Base-by-base conservation (phyloP, 371 early-diverging fungal genomes). In the Thermomucor indicae-seudaticae region DNA sequence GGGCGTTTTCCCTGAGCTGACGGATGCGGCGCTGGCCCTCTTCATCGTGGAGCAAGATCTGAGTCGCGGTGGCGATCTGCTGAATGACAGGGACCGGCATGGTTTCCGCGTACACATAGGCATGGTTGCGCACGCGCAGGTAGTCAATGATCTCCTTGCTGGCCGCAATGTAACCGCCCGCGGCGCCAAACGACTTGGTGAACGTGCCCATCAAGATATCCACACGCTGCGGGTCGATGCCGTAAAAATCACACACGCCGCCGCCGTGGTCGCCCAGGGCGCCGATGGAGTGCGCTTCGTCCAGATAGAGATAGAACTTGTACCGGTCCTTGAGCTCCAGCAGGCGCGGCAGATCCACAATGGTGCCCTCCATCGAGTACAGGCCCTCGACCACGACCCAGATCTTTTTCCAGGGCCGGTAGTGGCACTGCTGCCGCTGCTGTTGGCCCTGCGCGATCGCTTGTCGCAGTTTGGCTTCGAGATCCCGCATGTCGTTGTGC, bases 121-220 rank as follows among this genome's bases (percentile, higher is more conserved):
- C 81, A 70, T 96, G 93, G 56, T 86, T 86, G 37, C 70, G 70
- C 28, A 89, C 60, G 35, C 95, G 86, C 48, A 99, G 54, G 69
- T 89, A 81, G 66, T 93, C 86, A 49, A 99, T 85, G 31, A 98
- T 64, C n/a, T 76, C 73, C 64, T 84, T 70, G 43, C 68, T 71
- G 16, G 89, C 93, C 30, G 96, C 92, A 67, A 99, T 94, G 64
- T 98, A 99, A 16, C 99, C 98, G 57, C 99, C 99, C 39, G 96
- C 93, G 22, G 98, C 96, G 57, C 98, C 99, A 83, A 99, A 99
- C 35, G 95, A 94, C 76, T 99, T 99, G 24, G 99, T 98, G 64
- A 99, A 99, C 3, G 99, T 99, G 14, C 99, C 99, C 99, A 99
- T 99, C 32, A 97, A 67, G 52, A 99, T 84, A 64, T 99, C 99